Evolutionary conservation across 2,329 filamentous ascomycete species (phyloP).

Genomic region (Xylaria sp.): DNA sequence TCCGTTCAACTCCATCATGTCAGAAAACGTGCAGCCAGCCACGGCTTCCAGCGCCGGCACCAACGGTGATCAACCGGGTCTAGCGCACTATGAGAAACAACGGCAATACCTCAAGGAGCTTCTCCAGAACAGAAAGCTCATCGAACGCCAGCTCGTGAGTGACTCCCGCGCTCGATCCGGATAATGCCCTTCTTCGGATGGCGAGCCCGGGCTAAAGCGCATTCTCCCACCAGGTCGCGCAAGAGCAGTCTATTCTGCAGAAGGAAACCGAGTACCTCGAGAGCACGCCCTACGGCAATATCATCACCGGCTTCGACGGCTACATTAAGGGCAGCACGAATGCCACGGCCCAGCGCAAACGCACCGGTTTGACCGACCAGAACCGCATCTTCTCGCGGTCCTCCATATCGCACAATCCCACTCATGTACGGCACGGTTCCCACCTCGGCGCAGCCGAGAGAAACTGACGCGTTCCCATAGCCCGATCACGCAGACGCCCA

Average conservation of each 20-base stretch:
- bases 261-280: slow-evolving; percentile 91
- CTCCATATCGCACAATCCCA: slow-evolving; percentile 68
- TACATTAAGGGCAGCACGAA: slow-evolving; percentile 89
- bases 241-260: slow-evolving; percentile 85
- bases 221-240: slow-evolving; percentile 54
- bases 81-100: slow-evolving; percentile 61
- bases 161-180: background rate
- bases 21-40: slow-evolving; percentile 47
- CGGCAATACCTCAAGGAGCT: slow-evolving; percentile 60
- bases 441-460: background rate
- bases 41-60: slow-evolving; percentile 33
- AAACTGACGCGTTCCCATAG: slow-evolving; percentile 24
- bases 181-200: background rate
- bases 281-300: slow-evolving; percentile 89
- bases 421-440: slow-evolving; percentile 47
- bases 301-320: slow-evolving; percentile 96
- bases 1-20: slow-evolving; percentile 40
- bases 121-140: slow-evolving; percentile 50
- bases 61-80: slow-evolving; percentile 40
- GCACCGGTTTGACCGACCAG: slow-evolving; percentile 71
- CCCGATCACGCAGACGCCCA: slow-evolving; percentile 57
- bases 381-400: slow-evolving; percentile 78
- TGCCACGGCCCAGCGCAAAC: slow-evolving; percentile 70
- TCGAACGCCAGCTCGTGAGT: slow-evolving; percentile 45
- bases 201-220: slow-evolving; percentile 19